Percentiles rank a stretch among this genome's conserved stretches.
phyloP scores from a whole-genome alignment of 148 eudicot species.

The Tetragonia tetragonoides region DNA sequence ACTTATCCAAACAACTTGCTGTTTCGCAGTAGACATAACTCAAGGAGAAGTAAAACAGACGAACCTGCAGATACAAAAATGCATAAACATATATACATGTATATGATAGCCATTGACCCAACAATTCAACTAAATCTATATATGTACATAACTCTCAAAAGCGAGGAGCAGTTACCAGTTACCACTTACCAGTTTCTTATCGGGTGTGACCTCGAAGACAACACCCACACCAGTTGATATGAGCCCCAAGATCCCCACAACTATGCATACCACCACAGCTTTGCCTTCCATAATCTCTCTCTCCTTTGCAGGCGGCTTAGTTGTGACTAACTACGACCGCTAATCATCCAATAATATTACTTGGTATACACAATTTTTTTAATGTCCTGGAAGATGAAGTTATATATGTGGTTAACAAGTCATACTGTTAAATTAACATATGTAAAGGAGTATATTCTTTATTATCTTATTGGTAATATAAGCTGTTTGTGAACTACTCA shows the following conservation, averaged over 20 bases:
- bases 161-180: background rate
- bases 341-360: too few relatives aligned
- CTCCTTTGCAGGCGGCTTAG: too few relatives aligned
- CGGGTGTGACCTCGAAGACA: slow-evolving; percentile 37
- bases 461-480: too few relatives aligned
- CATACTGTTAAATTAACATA: too few relatives aligned
- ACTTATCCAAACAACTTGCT: background rate
- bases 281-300: slow-evolving; percentile 29
- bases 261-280: slow-evolving; percentile 25
- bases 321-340: too few relatives aligned
- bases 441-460: too few relatives aligned
- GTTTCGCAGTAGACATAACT: too few relatives aligned
- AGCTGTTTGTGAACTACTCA: too few relatives aligned
- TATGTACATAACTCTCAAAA: background rate
- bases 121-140: background rate
- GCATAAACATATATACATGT: background rate
- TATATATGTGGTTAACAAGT: too few relatives aligned
- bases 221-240: slow-evolving; percentile 42
- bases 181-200: background rate
- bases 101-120: too few relatives aligned
- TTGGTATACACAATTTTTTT: too few relatives aligned
- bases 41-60: slow-evolving; percentile 8
- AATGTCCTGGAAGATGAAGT: too few relatives aligned
- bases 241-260: slow-evolving; percentile 42
- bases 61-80: slow-evolving; percentile 11